Evolutionary conservation across 139 green algal genomes (phyloP).

Genomic region (Chlorella sp.): DNA sequence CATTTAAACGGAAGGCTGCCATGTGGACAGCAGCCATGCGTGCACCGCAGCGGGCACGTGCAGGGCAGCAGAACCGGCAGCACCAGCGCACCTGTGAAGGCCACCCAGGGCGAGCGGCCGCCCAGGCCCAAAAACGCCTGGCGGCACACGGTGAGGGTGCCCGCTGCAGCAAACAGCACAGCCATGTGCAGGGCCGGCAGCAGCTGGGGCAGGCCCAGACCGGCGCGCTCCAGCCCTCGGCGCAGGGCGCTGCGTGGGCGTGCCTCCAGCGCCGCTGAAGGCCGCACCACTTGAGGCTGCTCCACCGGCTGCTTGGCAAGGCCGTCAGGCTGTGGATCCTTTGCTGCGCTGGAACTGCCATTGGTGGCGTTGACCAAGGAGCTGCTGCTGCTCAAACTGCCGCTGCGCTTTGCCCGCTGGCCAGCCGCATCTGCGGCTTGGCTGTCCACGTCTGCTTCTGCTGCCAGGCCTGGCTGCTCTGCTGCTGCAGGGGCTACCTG

Average conservation of each 20-base stretch:
- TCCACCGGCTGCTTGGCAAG: not conserved
- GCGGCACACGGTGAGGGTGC: not conserved
- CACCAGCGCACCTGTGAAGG: not conserved
- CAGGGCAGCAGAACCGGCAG: not conserved
- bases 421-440: too few relatives aligned
- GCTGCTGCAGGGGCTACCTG: not conserved
- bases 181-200: constrained; percentile 9
- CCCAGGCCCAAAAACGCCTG: not conserved
- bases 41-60: not conserved
- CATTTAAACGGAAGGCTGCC: not conserved
- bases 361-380: too few relatives aligned
- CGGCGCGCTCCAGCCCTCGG: not conserved
- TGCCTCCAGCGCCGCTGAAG: not conserved
- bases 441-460: not conserved
- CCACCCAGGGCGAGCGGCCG: not conserved
- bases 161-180: not conserved
- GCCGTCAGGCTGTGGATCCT: not conserved
- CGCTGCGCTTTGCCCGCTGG: not conserved
- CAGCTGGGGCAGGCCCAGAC: not conserved
- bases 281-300: not conserved
- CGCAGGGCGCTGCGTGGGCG: not conserved
- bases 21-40: not conserved
- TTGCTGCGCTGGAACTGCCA: too few relatives aligned
- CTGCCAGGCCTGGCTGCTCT: not conserved
- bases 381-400: too few relatives aligned